A percentile compares a stretch with the other conserved stretches of the same genome.
phyloP scores from a whole-genome alignment of 805 yeast genomes.

The Candida coquimbonensis region DNA sequence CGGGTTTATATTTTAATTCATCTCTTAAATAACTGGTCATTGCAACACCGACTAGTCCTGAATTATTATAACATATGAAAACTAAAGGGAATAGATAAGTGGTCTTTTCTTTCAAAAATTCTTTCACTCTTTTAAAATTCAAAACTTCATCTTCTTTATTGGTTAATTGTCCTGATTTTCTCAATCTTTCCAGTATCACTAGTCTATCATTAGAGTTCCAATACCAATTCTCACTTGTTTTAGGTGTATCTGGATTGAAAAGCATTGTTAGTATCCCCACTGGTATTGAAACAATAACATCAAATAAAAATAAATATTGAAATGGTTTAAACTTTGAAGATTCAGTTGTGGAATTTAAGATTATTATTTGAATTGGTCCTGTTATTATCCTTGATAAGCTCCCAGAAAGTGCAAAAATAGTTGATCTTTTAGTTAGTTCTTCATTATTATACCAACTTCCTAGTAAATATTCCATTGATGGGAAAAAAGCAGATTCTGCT shows the following conservation, averaged over 20 bases:
- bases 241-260: constrained; percentile 37
- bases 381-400: constrained; percentile 26
- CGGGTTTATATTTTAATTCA: too few relatives aligned
- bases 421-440: constrained; percentile 29
- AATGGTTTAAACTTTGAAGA: constrained; percentile 24
- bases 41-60: too few relatives aligned
- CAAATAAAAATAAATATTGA: constrained; percentile 37
- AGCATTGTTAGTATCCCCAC: constrained; percentile 35
- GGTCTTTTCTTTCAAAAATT: too few relatives aligned
- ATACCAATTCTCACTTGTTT: constrained; percentile 34
- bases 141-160: not conserved
- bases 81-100: too few relatives aligned
- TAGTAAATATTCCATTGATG: constrained; percentile 38
- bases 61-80: too few relatives aligned
- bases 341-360: constrained; percentile 18
- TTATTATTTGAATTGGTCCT: constrained; percentile 31
- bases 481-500: constrained; percentile 40
- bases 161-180: constrained; percentile 22
- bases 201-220: constrained; percentile 13
- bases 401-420: constrained; percentile 26
- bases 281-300: constrained; percentile 34
- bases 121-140: too few relatives aligned
- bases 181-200: constrained; percentile 39
- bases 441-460: constrained; percentile 28
- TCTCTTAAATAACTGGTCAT: too few relatives aligned